A percentile compares a stretch with the other conserved stretches of the same genome.
Conservation (phyloP, 495 filamentous ascomycete genomes). For the Penicillium psychrofluorescens region DNA sequence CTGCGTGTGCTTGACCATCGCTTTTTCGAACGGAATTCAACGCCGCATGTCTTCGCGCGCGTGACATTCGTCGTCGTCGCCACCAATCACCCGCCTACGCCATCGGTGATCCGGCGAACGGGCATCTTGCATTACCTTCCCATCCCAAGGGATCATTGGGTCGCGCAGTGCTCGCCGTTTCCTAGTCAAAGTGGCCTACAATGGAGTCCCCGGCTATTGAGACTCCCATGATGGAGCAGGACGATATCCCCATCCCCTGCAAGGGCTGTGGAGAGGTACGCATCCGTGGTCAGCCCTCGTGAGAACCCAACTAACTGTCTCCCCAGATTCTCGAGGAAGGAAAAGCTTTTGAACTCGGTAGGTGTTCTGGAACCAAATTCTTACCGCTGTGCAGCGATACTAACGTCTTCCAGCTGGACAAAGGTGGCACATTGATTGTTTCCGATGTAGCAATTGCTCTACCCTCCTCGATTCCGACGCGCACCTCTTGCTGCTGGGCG, state of each 20-base stretch:
- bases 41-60: conserved; percentile 1
- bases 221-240: conserved; percentile 75
- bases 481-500: conserved; percentile 92
- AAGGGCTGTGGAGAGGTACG: conserved; percentile 95
- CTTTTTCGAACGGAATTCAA: background rate
- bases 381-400: conserved; percentile 4
- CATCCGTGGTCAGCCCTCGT: conserved; percentile 4
- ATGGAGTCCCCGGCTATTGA: conserved; percentile 48
- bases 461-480: conserved; percentile 97
- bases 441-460: conserved; percentile 93
- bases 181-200: conserved; percentile 6
- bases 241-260: conserved; percentile 84
- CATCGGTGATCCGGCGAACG: background rate
- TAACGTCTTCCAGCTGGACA: conserved; percentile 66
- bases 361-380: conserved; percentile 22
- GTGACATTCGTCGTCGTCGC: background rate
- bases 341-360: conserved; percentile 97
- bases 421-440: conserved; percentile 99
- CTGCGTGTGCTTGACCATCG: conserved; percentile 2
- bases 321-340: conserved; percentile 90
- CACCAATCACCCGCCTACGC: background rate
- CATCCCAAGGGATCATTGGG: background rate
- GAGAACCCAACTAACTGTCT: conserved; percentile 7
- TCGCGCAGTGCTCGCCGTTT: background rate
- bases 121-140: background rate